A percentile compares a stretch with the other conserved stretches of the same genome.
These are phyloP conservation scores for Pichia pseudocactophila DNA, from an alignment of 805 yeast genomes.

Conservation along the genomic window DNA sequence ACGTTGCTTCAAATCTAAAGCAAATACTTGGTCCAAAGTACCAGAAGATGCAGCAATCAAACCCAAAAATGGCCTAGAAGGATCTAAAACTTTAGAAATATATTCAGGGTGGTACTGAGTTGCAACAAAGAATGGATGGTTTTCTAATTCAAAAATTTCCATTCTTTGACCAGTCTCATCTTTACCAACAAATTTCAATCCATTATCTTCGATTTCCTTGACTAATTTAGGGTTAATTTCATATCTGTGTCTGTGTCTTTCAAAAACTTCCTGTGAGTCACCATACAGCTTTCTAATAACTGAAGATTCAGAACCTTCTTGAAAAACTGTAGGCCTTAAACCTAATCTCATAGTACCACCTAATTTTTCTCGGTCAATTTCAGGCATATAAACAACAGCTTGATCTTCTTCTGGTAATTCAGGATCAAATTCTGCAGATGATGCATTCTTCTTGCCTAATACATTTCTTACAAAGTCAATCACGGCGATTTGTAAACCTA, in stretches of 20 bases:
- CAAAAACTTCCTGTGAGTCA: constrained; percentile 55
- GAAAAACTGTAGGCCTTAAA: constrained; percentile 80
- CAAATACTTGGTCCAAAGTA: constrained; percentile 57
- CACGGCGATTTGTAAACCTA: constrained; percentile 95
- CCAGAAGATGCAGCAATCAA: constrained; percentile 92
- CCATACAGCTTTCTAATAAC: constrained; percentile 74
- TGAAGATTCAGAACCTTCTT: constrained; percentile 47
- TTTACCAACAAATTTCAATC: constrained; percentile 84
- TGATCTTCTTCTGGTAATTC: constrained; percentile 54
- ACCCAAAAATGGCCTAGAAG: constrained; percentile 94
- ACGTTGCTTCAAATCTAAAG: constrained; percentile 26
- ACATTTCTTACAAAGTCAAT: constrained; percentile 85
- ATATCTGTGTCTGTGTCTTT: constrained; percentile 98
- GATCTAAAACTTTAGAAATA: constrained; percentile 90
- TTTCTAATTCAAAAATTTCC: constrained; percentile 83
- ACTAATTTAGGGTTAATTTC: constrained; percentile 89
- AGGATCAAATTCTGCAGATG: constrained; percentile 75
- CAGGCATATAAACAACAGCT: constrained; percentile 96
- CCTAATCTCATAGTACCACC: constrained; percentile 99
- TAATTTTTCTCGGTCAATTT: constrained; percentile 86
- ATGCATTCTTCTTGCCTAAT: constrained; percentile 57
- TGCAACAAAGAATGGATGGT: constrained; percentile 87
- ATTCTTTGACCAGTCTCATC: constrained; percentile 87
- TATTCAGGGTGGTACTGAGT: constrained; percentile 99
- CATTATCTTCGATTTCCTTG: constrained; percentile 59